Evolutionary conservation across 2,329 filamentous ascomycete genomes (phyloP).

Genomic region (Talaromyces funiculosus): DNA sequence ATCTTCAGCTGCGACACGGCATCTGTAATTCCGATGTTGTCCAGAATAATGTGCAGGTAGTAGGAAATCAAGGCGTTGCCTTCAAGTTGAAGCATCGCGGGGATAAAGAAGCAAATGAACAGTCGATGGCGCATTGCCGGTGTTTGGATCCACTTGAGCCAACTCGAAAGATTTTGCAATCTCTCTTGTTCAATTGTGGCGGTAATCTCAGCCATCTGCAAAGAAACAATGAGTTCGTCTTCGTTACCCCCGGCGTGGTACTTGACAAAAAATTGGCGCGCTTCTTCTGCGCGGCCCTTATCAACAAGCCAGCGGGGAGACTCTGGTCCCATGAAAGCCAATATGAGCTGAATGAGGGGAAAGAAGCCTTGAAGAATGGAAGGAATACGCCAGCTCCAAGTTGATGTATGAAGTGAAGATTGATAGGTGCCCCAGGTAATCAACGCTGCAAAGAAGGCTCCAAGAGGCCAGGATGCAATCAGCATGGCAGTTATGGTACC

Average conservation of each 20-base stretch:
- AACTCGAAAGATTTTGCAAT: not conserved
- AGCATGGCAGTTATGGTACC: conserved; percentile 55
- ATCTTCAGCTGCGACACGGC: not conserved
- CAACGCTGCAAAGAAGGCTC: conserved; percentile 23
- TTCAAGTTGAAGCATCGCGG: not conserved
- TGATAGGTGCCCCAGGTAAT: conserved; percentile 23
- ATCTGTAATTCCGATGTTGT: not conserved
- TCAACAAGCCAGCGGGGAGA: not conserved
- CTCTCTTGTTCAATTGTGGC: not conserved
- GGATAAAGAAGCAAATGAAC: not conserved
- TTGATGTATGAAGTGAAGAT: conserved; percentile 26
- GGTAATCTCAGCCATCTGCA: not conserved
- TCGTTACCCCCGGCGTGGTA: not conserved
- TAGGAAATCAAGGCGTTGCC: not conserved
- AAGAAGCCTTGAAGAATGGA: conserved; percentile 40
- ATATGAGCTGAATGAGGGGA: conserved; percentile 5
- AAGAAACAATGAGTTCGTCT: not conserved
- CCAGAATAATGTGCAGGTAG: not conserved
- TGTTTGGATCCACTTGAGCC: not conserved
- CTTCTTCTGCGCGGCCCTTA: not conserved
- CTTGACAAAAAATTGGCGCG: not conserved
- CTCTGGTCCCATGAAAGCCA: not conserved
- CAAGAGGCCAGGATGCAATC: conserved; percentile 44
- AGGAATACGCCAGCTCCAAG: conserved; percentile 46
- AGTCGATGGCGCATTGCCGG: not conserved